Percentiles rank a stretch among this genome's conserved stretches.
Evolutionary conservation across 1,284 basidiomycete species (phyloP).

Genomic region (Singerocomus inundabilis): DNA sequence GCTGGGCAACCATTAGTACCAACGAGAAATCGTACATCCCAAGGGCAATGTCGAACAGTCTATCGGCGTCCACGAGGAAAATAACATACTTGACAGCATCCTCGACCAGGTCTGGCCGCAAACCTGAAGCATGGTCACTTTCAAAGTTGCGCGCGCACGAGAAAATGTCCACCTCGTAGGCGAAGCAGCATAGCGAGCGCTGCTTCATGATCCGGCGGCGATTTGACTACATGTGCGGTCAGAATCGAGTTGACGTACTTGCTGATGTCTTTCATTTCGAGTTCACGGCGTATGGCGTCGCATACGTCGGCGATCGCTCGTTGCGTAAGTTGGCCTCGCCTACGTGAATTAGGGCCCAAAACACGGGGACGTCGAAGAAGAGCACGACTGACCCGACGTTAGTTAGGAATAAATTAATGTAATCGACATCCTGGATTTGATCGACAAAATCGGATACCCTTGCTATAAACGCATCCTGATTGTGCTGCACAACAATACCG

Average conservation of each 20-base stretch:
- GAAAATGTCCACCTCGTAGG: slow-evolving; percentile 59
- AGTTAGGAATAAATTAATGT: slow-evolving; percentile 92
- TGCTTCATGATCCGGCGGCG: slow-evolving; percentile 88
- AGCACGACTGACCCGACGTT: slow-evolving; percentile 65
- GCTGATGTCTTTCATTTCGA: slow-evolving; percentile 72
- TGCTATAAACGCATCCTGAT: slow-evolving; percentile 66
- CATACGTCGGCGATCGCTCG: slow-evolving; percentile 73
- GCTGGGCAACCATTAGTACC: slow-evolving; percentile 94
- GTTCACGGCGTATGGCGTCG: slow-evolving; percentile 71
- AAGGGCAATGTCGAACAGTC: slow-evolving; percentile 90
- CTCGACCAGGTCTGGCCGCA: slow-evolving; percentile 77
- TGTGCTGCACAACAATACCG: slow-evolving; percentile 83
- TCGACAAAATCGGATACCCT: slow-evolving; percentile 70
- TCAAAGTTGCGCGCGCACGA: not conserved
- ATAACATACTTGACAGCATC: slow-evolving; percentile 99
- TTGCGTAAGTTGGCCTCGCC: slow-evolving; percentile 55
- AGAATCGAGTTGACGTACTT: slow-evolving; percentile 90
- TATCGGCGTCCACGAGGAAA: slow-evolving; percentile 93
- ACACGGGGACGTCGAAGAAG: not conserved
- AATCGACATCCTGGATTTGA: slow-evolving; percentile 87
- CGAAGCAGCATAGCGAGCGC: slow-evolving; percentile 77
- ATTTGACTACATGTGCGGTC: slow-evolving; percentile 91
- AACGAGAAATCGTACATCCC: slow-evolving; percentile 99
- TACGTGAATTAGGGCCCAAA: slow-evolving; percentile 3
- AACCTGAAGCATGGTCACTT: slow-evolving; percentile 43